Evolutionary conservation across 768 basidiomycete genomes (phyloP).

Genomic region (Termitomyces sp.): DNA sequence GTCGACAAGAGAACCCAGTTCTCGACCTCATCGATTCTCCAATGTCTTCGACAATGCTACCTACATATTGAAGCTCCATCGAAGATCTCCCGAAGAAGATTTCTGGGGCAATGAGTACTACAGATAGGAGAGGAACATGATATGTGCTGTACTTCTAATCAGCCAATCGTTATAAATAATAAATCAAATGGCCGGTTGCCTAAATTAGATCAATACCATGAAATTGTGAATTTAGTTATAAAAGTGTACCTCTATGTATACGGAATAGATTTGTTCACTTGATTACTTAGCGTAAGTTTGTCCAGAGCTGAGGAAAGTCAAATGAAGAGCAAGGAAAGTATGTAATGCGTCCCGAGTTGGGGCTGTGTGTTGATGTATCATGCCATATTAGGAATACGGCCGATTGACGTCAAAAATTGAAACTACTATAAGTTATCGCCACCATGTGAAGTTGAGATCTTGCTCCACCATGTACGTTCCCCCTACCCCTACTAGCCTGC

Average conservation of each 20-base stretch:
- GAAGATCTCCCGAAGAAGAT: no score
- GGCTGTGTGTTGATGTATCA: not conserved
- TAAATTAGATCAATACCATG: no score
- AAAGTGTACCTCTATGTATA: not conserved
- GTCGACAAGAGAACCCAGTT: not conserved
- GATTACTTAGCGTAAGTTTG: not conserved
- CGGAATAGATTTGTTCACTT: not conserved
- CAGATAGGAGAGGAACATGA: no score
- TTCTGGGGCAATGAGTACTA: no score
- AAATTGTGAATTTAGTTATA: not conserved
- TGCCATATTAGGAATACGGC: not conserved
- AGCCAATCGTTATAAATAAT: no score
- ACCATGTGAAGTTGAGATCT: conserved; percentile 18
- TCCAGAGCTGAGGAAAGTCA: not conserved
- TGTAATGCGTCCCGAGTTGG: not conserved
- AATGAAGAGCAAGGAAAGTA: not conserved
- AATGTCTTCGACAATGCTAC: not conserved
- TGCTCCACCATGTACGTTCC: conserved; percentile 22
- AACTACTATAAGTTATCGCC: conserved; percentile 6
- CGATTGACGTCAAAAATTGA: conserved; percentile 21
- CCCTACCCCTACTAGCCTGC: not conserved
- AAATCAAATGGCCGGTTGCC: not conserved
- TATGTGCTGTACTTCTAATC: no score
- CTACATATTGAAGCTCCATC: no score
- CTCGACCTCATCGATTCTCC: not conserved